These are phyloP conservation scores for Raddia distichophylla DNA, from an alignment of 176 grass and related monocot genomes.

Conservation along the genomic window DNA sequence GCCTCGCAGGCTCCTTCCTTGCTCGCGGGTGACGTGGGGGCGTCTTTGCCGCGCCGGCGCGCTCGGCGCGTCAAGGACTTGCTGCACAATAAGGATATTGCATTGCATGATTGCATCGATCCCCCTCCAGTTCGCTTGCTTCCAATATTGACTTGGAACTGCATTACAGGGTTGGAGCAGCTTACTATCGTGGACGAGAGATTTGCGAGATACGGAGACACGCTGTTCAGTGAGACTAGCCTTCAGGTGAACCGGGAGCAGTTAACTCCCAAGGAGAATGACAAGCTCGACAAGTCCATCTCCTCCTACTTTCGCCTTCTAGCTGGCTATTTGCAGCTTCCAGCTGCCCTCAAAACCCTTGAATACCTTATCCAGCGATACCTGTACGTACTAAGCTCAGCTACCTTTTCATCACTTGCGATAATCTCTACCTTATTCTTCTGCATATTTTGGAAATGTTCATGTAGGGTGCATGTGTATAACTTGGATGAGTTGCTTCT, in stretches of 20 bases:
- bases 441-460: slow-evolving; percentile 45
- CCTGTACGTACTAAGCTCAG: slow-evolving; percentile 50
- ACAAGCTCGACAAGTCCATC: slow-evolving; percentile 83
- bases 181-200: slow-evolving; percentile 57
- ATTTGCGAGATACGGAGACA: slow-evolving; percentile 60
- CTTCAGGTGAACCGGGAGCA: slow-evolving; percentile 79
- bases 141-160: slow-evolving; percentile 8
- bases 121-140: background rate
- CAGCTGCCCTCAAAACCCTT: slow-evolving; percentile 72
- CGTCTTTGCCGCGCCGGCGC: too few species aligned
- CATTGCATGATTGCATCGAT: background rate
- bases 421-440: slow-evolving; percentile 29
- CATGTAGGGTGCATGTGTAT: slow-evolving; percentile 86
- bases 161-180: slow-evolving; percentile 73
- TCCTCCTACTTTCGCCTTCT: slow-evolving; percentile 76
- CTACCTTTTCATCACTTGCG: slow-evolving; percentile 16
- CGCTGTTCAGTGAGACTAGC: slow-evolving; percentile 84
- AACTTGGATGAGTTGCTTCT: slow-evolving; percentile 86
- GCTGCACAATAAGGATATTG: too few species aligned
- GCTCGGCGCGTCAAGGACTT: too few species aligned
- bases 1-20: too few species aligned
- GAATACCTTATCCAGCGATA: slow-evolving; percentile 94
- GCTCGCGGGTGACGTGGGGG: too few species aligned
- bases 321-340: slow-evolving; percentile 69
- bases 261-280: slow-evolving; percentile 70